Percentiles rank a stretch among this genome's conserved stretches.
These are phyloP conservation scores for Stephania japonica DNA, from an alignment of 164 flowering plant genomes.

Conservation along the genomic window DNA sequence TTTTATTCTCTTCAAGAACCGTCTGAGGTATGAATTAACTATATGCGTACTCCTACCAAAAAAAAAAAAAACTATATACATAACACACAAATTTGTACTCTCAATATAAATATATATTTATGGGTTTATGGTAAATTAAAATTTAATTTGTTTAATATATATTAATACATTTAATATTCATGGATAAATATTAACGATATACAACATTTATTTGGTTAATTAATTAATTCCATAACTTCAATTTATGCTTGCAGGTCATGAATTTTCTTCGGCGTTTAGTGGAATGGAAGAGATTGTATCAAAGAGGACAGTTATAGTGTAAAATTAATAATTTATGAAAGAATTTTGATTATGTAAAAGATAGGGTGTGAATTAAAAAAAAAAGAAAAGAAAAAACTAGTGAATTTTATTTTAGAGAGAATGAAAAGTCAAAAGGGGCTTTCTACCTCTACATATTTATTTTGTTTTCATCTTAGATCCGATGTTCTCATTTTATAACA, in stretches of 20 bases:
- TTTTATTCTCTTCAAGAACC: slow-evolving; percentile 79
- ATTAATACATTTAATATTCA: too few relatives aligned
- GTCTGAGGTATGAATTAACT: slow-evolving; percentile 41
- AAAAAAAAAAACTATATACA: too few relatives aligned
- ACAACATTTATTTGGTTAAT: not conserved
- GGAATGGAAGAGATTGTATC: slow-evolving; percentile 49
- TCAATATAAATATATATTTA: not conserved
- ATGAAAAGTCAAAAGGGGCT: too few relatives aligned
- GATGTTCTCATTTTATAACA: too few relatives aligned
- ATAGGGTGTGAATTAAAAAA: not conserved
- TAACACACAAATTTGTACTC: not conserved
- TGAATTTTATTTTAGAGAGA: too few relatives aligned
- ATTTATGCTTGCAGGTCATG: slow-evolving; percentile 46
- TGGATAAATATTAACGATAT: too few relatives aligned
- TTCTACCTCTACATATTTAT: too few relatives aligned
- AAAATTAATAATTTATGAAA: not conserved
- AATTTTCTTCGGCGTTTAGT: slow-evolving; percentile 63
- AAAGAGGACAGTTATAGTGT: not conserved
- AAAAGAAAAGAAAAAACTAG: not conserved
- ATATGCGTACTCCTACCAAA: too few relatives aligned
- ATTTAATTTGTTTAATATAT: too few relatives aligned
- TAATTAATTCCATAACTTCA: not conserved
- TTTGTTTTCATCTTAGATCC: too few relatives aligned
- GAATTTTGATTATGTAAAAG: too few relatives aligned
- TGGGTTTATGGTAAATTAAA: too few relatives aligned